Conservation (phyloP, 345 rosid species). For the Euphorbia peplus region DNA sequence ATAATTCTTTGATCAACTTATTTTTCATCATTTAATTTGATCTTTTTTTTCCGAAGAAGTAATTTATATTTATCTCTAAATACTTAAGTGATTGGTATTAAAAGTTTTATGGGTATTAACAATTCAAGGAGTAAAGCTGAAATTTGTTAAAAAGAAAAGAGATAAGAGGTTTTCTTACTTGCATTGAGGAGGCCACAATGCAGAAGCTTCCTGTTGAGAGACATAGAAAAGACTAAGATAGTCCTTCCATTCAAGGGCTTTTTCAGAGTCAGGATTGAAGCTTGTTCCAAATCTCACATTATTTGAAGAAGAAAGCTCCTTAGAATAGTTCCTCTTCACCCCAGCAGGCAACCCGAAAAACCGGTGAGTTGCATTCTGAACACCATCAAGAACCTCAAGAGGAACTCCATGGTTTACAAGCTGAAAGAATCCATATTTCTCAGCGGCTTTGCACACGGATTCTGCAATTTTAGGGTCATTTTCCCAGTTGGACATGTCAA, state of each 20-base stretch:
- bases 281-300: constrained; percentile 23
- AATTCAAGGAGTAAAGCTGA: too few relatives aligned
- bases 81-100: too few relatives aligned
- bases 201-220: constrained; percentile 22
- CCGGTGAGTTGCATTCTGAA: constrained; percentile 36
- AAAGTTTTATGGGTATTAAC: too few relatives aligned
- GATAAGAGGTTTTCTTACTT: constrained; percentile 11
- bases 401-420: constrained; percentile 47
- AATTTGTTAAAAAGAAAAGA: too few relatives aligned
- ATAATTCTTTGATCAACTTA: too few relatives aligned
- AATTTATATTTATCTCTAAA: too few relatives aligned
- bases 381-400: constrained; percentile 33
- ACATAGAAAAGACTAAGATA: constrained; percentile 20
- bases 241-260: constrained; percentile 30
- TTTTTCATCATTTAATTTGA: too few relatives aligned
- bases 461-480: constrained; percentile 29
- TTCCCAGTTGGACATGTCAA: constrained; percentile 41
- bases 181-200: constrained; percentile 26
- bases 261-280: constrained; percentile 21
- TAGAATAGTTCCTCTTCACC: constrained; percentile 37
- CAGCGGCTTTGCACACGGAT: constrained; percentile 46
- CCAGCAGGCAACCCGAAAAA: constrained; percentile 42
- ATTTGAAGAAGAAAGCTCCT: constrained; percentile 21
- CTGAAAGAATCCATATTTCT: constrained; percentile 55
- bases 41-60: too few relatives aligned